Evolutionary conservation across 192 early-diverging fungal genomes (phyloP).

Genomic region (Rhizophagus sp.): DNA sequence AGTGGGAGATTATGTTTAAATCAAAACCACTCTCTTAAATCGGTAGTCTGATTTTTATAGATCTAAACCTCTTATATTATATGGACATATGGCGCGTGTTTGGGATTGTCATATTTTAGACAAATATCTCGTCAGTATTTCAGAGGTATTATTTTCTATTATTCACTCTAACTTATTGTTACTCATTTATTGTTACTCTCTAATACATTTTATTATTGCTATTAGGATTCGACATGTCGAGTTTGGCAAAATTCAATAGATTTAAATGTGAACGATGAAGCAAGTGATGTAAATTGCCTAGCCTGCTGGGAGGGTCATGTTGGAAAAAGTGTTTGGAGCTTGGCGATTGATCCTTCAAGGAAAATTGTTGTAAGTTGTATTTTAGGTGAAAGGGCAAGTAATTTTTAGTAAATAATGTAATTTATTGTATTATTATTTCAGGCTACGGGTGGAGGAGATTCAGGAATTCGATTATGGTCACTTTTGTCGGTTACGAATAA

Average conservation of each 20-base stretch:
- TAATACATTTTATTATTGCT: background rate
- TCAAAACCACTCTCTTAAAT: background rate
- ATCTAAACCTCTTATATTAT: constrained; percentile 42
- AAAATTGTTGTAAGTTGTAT: constrained; percentile 44
- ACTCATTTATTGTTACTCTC: background rate
- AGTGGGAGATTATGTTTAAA: constrained; percentile 14
- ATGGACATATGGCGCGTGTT: constrained; percentile 76
- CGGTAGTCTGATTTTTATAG: background rate
- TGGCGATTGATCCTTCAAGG: constrained; percentile 59
- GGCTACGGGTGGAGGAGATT: constrained; percentile 81
- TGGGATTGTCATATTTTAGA: constrained; percentile 74
- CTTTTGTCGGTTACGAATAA: constrained; percentile 52
- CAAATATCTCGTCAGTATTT: constrained; percentile 62
- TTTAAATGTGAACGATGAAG: constrained; percentile 35
- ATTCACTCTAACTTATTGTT: background rate
- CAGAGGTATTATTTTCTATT: constrained; percentile 46
- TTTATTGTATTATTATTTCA: background rate
- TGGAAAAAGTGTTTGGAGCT: constrained; percentile 80
- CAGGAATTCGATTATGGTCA: constrained; percentile 76
- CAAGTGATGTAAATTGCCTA: constrained; percentile 50
- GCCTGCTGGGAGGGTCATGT: constrained; percentile 80
- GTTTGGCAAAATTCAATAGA: constrained; percentile 66
- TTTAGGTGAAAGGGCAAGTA: background rate
- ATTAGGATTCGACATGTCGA: constrained; percentile 70
- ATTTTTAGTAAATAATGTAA: background rate